A percentile compares a stretch with the other conserved stretches of the same genome.
These are phyloP conservation scores for Entoloma clypeatum DNA, from an alignment of 1,284 basidiomycete species.

Conservation along the genomic window DNA sequence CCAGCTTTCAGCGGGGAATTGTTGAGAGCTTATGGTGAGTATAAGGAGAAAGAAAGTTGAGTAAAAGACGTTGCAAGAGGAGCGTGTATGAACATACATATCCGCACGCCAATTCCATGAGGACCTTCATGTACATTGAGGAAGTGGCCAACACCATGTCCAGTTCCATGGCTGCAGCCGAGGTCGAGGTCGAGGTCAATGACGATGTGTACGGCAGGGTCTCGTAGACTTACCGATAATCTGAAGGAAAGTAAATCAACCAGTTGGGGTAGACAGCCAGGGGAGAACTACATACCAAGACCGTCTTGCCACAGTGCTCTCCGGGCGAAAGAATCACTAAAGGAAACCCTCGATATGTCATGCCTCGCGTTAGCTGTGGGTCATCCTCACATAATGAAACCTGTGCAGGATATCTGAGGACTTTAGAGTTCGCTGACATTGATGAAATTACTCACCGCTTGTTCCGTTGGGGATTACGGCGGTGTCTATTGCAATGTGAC, in stretches of 20 bases:
- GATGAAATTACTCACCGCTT: conserved; percentile 50
- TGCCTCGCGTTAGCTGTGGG: not conserved
- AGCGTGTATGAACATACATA: conserved; percentile 39
- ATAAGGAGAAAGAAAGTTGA: not conserved
- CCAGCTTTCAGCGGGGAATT: conserved; percentile 72
- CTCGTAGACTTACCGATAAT: conserved; percentile 38
- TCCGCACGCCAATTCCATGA: conserved; percentile 81
- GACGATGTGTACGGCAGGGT: not conserved
- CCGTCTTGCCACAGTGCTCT: conserved; percentile 90
- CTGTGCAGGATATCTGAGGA: conserved; percentile 31
- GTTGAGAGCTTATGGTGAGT: conserved; percentile 49
- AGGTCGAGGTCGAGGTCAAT: no score
- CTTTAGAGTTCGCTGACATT: not conserved
- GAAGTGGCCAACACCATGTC: conserved; percentile 91
- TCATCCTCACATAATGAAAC: conserved; percentile 54
- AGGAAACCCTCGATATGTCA: conserved; percentile 15
- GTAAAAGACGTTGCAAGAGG: not conserved
- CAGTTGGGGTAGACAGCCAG: not conserved
- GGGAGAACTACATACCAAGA: conserved; percentile 50
- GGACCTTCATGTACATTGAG: conserved; percentile 93
- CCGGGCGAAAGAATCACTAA: conserved; percentile 82
- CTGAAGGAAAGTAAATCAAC: conserved; percentile 21
- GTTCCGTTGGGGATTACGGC: conserved; percentile 87
- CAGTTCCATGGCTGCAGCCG: conserved; percentile 78
- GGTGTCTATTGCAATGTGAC: conserved; percentile 89